Evolutionary conservation across 352 stramenopile genomes (phyloP), one percentile per base, ranked within the genome.

Genomic region (Phytophthora europaea): DNA sequence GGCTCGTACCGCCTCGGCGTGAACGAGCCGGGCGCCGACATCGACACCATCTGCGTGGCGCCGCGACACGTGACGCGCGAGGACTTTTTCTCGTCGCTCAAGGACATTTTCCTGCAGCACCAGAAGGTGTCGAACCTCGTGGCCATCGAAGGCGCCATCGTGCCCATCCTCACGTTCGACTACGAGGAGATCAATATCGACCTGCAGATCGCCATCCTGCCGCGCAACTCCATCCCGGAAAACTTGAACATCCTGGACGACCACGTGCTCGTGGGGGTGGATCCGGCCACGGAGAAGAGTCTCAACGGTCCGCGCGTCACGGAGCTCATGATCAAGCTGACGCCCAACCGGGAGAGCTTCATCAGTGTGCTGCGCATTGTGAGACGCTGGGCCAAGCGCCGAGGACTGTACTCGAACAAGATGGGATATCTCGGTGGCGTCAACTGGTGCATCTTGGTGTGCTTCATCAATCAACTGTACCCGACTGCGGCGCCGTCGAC

Each of bases 131-230:
- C 86, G 3, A 67, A 83, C 64, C 73, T 97, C 20, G 88, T 96
- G 52, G 67, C 90, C 5, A 97, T 97, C 60, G 90, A 97, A 72
- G 89, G 89, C 53, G 96, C 97, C 1, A 90, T 98, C 18, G 97
- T 99, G 61, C 98, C 98, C 3, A 98, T 99, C 73, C 89, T 99
- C 53, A 99, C 98, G 16, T 99, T 99, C 74, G 97, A 99, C 84
- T 99, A 98, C 73, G 95, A 99, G 72, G 97, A 98, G 59, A 98
- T 99, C 73, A 99, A 99, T 73, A 99, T 99, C 70, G 98, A 99
- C 89, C 81, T 99, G 20, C 89, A 99, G 58, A 99, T 99, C 78
- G 97, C 97, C 13, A 94, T 97, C 47, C 71, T 99, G 18, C 97
- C 97, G 55, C 80, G 93, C 57, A 96, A 96, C 47, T 90, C 87